A percentile compares a stretch with the other conserved stretches of the same genome.
Evolutionary conservation across 306 rosid genomes (phyloP).

Genomic region (Cucumis cinereus): DNA sequence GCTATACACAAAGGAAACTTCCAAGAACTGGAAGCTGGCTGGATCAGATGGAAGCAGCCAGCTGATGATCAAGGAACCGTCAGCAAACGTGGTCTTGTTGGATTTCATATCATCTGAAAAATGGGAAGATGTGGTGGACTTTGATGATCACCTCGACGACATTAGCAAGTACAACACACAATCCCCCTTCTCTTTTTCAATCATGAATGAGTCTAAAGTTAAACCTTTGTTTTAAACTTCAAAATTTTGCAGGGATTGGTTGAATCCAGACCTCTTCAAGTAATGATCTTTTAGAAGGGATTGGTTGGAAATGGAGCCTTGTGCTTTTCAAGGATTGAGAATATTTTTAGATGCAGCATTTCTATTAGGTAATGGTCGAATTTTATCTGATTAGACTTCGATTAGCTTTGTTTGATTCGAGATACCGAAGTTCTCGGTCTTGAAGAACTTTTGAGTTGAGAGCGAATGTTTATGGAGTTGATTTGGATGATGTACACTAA

Average conservation of each 20-base stretch:
- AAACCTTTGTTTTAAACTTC: not conserved
- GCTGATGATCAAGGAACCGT: constrained; percentile 58
- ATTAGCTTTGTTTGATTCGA: not conserved
- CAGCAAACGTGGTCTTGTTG: constrained; percentile 65
- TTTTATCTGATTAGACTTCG: not conserved
- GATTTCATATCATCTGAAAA: constrained; percentile 72
- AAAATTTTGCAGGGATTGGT: constrained; percentile 63
- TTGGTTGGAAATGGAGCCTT: not conserved
- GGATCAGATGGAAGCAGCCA: constrained; percentile 53
- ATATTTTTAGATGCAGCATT: not conserved
- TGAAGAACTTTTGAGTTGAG: not conserved
- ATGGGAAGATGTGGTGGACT: constrained; percentile 68
- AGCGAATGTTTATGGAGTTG: not conserved
- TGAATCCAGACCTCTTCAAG: constrained; percentile 82
- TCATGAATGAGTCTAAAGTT: not conserved
- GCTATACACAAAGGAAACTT: constrained; percentile 79
- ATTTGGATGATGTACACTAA: not conserved
- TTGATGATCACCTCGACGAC: constrained; percentile 92
- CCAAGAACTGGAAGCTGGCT: constrained; percentile 66
- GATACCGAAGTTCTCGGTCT: not conserved
- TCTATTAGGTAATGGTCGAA: not conserved
- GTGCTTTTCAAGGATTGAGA: not conserved
- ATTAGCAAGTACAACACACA: constrained; percentile 61
- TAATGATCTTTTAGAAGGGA: constrained; percentile 16
- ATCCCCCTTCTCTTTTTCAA: not conserved